A percentile compares a stretch with the other conserved stretches of the same genome.
phyloP scores from a whole-genome alignment of 441 rosid genomes.

The Gossypium trilobum region DNA sequence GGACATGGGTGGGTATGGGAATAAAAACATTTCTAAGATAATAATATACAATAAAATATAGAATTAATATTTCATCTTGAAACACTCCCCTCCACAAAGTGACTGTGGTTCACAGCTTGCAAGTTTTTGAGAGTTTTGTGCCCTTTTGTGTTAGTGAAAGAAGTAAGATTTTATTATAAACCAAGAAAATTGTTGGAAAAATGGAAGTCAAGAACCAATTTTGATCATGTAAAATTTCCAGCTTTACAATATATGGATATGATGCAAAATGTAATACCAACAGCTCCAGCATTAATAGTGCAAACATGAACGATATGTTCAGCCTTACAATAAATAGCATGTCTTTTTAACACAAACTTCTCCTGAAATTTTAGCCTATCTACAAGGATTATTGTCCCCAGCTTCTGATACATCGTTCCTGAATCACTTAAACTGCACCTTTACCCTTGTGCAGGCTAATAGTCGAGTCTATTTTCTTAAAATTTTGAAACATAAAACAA shows the following conservation, averaged over 20 bases:
- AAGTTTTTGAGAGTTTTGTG: background rate
- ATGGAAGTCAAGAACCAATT: background rate
- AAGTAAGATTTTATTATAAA: background rate
- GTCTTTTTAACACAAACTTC: background rate
- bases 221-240: background rate
- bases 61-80: background rate
- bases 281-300: background rate
- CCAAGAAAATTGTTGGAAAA: background rate
- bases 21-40: background rate
- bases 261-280: background rate
- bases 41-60: background rate
- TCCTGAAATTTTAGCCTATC: background rate
- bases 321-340: background rate
- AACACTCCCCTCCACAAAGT: background rate
- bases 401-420: background rate
- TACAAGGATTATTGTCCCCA: background rate
- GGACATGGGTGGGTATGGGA: background rate
- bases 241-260: background rate
- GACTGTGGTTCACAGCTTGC: background rate
- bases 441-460: background rate
- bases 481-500: background rate
- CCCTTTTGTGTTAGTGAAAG: background rate
- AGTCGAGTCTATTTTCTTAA: background rate
- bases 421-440: background rate
- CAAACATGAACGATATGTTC: background rate